These are phyloP conservation scores for Puccinia triticina DNA, from an alignment of 1,284 basidiomycete genomes.

Conservation along the genomic window DNA sequence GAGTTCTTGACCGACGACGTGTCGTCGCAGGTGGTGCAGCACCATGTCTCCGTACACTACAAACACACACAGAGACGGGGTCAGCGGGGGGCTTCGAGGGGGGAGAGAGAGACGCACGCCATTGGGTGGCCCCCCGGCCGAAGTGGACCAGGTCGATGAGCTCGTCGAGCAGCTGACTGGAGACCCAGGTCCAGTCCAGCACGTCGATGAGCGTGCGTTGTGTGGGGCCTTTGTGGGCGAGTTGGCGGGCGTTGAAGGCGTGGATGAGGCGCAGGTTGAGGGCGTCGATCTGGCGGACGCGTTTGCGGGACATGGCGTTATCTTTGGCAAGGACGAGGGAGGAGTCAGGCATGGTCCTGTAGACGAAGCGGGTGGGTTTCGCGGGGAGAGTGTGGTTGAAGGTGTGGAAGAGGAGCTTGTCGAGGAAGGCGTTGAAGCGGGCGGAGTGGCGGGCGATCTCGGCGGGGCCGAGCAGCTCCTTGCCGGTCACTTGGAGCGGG, in stretches of 20 bases:
- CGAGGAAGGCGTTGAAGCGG: conserved; percentile 4
- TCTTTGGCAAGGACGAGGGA: conserved; percentile 12
- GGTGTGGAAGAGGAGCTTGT: not conserved
- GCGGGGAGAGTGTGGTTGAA: not conserved
- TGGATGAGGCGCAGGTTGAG: conserved; percentile 7
- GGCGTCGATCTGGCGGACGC: conserved; percentile 2
- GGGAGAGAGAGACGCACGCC: conserved; percentile 3
- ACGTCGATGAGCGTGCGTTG: conserved; percentile 1
- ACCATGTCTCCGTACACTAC: conserved; percentile 32
- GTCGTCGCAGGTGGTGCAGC: conserved; percentile 3
- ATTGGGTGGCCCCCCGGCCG: conserved; percentile 24
- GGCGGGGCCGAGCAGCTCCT: not conserved
- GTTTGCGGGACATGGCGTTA: conserved; percentile 28
- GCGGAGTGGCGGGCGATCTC: not conserved
- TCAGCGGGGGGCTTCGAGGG: not conserved
- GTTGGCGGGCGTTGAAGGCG: not conserved
- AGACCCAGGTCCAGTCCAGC: conserved; percentile 10
- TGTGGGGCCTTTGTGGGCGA: not conserved
- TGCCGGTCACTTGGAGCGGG: not conserved
- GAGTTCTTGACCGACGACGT: not conserved
- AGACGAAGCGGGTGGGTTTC: not conserved
- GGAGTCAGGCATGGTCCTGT: conserved; percentile 33
- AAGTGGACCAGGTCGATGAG: conserved; percentile 25
- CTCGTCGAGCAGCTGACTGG: not conserved
- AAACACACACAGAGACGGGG: not conserved